Conservation (phyloP, 441 rosid genomes). For the Eruca vesicaria region DNA sequence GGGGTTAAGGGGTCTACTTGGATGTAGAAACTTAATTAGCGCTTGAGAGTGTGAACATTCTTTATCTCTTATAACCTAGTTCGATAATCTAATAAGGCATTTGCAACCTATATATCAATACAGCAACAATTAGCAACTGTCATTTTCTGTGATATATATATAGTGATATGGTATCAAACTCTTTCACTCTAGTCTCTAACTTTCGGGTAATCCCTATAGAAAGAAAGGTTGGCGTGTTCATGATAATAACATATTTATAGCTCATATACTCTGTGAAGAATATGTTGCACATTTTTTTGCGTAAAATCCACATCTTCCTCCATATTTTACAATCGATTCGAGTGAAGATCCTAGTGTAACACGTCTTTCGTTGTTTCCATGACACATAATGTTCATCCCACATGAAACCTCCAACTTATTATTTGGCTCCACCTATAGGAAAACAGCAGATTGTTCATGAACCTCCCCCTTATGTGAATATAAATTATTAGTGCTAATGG, state of each 20-base stretch:
- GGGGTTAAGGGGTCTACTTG: not conserved
- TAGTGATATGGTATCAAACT: not conserved
- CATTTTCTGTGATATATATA: not conserved
- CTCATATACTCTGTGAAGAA: not conserved
- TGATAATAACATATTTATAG: not conserved
- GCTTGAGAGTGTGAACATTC: not conserved
- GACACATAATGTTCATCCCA: not conserved
- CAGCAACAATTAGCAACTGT: not conserved
- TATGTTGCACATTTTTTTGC: not conserved
- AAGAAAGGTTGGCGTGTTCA: not conserved
- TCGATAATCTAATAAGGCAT: not conserved
- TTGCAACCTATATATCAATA: not conserved
- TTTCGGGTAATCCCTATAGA: not conserved
- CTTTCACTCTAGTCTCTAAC: not conserved
- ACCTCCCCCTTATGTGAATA: conserved; percentile 3
- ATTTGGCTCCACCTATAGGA: conserved; percentile 9
- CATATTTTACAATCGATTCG: not conserved
- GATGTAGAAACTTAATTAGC: not conserved
- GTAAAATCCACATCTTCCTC: not conserved
- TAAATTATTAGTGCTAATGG: conserved; percentile 11
- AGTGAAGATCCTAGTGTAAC: not conserved
- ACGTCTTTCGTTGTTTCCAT: not conserved
- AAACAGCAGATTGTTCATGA: conserved; percentile 28
- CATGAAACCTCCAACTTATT: not conserved
- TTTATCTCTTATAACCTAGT: not conserved